Percentiles rank a stretch among this genome's conserved stretches.
phyloP scores from a whole-genome alignment of 768 basidiomycete genomes.

The Saitozyma sp. region DNA sequence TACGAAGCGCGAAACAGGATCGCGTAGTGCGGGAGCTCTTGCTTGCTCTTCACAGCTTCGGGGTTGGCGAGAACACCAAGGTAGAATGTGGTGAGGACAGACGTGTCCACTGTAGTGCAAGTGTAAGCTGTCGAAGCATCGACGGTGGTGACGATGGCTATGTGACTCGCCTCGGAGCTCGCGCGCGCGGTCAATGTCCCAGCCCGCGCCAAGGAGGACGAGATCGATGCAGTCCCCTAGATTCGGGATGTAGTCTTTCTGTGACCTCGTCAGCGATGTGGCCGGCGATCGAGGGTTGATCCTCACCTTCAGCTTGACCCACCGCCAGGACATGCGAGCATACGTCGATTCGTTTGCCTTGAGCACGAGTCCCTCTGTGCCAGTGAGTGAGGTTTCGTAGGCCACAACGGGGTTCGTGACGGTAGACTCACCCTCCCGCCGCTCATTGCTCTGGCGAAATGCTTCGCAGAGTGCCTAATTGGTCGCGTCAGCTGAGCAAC shows the following conservation, averaged over 20 bases:
- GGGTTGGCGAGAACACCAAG: conserved; percentile 67
- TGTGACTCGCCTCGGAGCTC: conserved; percentile 60
- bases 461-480: conserved; percentile 7
- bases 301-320: conserved; percentile 68
- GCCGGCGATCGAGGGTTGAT: conserved; percentile 15
- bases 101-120: conserved; percentile 60
- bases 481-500: no score
- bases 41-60: conserved; percentile 48
- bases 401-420: neutral
- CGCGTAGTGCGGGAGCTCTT: conserved; percentile 63
- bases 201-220: conserved; percentile 71
- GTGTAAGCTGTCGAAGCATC: neutral
- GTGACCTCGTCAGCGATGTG: conserved; percentile 39
- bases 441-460: neutral
- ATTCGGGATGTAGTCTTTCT: conserved; percentile 79
- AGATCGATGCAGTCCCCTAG: conserved; percentile 80
- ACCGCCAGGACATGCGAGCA: conserved; percentile 65
- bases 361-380: conserved; percentile 62
- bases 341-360: conserved; percentile 72
- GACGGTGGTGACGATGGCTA: no score
- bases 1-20: conserved; percentile 76
- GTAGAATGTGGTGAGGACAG: conserved; percentile 75
- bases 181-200: conserved; percentile 76
- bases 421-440: neutral
- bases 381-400: neutral